These are phyloP conservation scores for Ogataea haglerorum DNA, from an alignment of 805 yeast genomes.

Conservation along the genomic window DNA sequence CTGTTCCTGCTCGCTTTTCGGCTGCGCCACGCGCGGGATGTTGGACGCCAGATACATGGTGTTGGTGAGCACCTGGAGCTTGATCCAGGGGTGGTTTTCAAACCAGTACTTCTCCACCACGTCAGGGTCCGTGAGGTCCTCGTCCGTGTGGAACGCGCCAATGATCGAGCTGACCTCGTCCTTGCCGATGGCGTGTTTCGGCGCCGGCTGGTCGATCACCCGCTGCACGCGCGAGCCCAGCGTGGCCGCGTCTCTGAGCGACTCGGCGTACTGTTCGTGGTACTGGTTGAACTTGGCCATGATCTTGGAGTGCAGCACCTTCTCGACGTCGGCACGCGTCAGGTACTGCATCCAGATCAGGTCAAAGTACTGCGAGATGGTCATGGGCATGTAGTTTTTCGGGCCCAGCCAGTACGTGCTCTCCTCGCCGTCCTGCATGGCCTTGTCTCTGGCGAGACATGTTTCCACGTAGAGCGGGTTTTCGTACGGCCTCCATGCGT, in stretches of 20 bases:
- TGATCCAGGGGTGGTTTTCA: slow-evolving; percentile 21
- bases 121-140: slow-evolving; percentile 10
- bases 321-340: slow-evolving; percentile 18
- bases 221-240: slow-evolving; percentile 11
- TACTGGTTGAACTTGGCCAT: slow-evolving; percentile 5
- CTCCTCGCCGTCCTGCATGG: slow-evolving; percentile 36
- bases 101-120: slow-evolving; percentile 17
- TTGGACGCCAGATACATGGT: slow-evolving; percentile 18
- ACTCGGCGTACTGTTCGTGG: neutral
- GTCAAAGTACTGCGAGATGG: slow-evolving; percentile 26
- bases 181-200: slow-evolving; percentile 13
- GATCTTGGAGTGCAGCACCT: slow-evolving; percentile 14
- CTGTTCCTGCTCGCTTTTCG: slow-evolving; percentile 1
- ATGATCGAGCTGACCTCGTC: slow-evolving; percentile 14
- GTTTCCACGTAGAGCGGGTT: slow-evolving; percentile 31
- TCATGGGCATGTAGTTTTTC: slow-evolving; percentile 44
- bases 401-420: slow-evolving; percentile 53
- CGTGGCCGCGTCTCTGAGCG: slow-evolving; percentile 6
- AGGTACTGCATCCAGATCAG: slow-evolving; percentile 21
- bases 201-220: slow-evolving; percentile 8
- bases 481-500: slow-evolving; percentile 12
- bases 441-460: slow-evolving; percentile 21
- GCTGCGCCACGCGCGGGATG: slow-evolving; percentile 13
- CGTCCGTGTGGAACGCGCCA: slow-evolving; percentile 9
- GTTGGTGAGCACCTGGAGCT: slow-evolving; percentile 15